phyloP scores from a whole-genome alignment of 352 stramenopile genomes.

The Elongisporangium prolatum region DNA sequence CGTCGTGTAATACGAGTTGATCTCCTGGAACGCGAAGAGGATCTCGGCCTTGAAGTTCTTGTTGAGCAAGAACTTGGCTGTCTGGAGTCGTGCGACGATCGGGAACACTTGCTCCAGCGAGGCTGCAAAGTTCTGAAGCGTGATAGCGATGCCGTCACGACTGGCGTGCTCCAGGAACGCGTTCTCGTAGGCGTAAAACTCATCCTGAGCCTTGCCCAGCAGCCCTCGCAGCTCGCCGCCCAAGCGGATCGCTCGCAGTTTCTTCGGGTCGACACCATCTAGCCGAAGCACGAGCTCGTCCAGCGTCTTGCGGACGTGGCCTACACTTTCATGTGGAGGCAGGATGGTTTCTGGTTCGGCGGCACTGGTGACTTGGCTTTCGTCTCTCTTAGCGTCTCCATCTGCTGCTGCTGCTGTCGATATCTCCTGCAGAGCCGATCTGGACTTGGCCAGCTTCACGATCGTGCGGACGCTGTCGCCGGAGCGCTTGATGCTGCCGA shows the following conservation, averaged over 20 bases:
- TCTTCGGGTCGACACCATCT: constrained; percentile 57
- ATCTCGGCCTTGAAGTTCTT: constrained; percentile 72
- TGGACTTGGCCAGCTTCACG: no score
- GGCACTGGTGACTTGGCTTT: background rate
- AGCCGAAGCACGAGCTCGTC: constrained; percentile 43
- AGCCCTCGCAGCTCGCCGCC: constrained; percentile 70
- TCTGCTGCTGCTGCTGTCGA: no score
- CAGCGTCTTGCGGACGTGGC: constrained; percentile 36
- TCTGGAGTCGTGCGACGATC: constrained; percentile 49
- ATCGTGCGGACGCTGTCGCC: no score
- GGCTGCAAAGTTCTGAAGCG: constrained; percentile 71
- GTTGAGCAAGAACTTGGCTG: constrained; percentile 71
- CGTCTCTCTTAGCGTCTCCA: no score
- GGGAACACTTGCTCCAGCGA: constrained; percentile 49
- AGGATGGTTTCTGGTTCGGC: no score
- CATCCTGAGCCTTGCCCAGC: constrained; percentile 74
- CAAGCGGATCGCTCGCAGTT: constrained; percentile 54
- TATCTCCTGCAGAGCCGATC: no score
- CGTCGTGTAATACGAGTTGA: constrained; percentile 82
- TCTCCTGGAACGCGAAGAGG: constrained; percentile 80
- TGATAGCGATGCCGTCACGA: constrained; percentile 54
- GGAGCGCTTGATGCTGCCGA: no score
- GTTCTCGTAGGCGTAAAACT: constrained; percentile 58
- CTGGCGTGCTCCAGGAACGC: constrained; percentile 51
- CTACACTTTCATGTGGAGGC: constrained; percentile 10